A percentile compares a stretch with the other conserved stretches of the same genome.
phyloP scores from a whole-genome alignment of 768 basidiomycete species.

The Podaxis carcinomalis region DNA sequence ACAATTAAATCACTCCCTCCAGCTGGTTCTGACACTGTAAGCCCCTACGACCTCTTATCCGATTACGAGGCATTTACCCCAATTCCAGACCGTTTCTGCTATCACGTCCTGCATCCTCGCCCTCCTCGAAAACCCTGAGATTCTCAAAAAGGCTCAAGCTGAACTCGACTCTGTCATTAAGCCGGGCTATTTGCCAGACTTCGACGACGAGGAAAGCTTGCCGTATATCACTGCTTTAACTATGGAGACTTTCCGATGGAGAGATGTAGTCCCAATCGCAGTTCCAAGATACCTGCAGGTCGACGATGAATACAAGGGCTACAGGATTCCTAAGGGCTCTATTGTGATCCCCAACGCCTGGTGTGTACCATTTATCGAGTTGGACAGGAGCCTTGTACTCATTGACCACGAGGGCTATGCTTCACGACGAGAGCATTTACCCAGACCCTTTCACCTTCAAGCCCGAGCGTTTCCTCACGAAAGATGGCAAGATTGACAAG shows the following conservation, averaged over 20 bases:
- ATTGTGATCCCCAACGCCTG: constrained; percentile 29
- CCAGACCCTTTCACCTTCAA: constrained; percentile 36
- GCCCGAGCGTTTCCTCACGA: constrained; percentile 34
- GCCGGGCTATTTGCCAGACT: constrained; percentile 26
- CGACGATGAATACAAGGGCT: constrained; percentile 28
- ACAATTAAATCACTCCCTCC: not conserved
- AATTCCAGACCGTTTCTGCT: constrained; percentile 5
- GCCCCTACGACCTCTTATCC: not conserved
- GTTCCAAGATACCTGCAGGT: constrained; percentile 18
- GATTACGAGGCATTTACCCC: not conserved
- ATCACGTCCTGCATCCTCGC: constrained; percentile 12
- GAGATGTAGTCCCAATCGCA: constrained; percentile 20
- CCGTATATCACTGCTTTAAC: constrained; percentile 28
- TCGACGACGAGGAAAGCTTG: constrained; percentile 22
- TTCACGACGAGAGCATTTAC: constrained; percentile 33
- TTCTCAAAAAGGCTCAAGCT: constrained; percentile 26
- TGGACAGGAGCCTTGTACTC: not conserved
- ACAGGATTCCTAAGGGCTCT: constrained; percentile 27
- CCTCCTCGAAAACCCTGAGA: constrained; percentile 16
- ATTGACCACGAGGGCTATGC: constrained; percentile 30
- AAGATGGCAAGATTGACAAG: constrained; percentile 21
- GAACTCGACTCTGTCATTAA: constrained; percentile 31
- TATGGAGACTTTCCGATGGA: constrained; percentile 26
- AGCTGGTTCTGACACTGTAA: constrained; percentile 19
- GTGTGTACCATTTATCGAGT: constrained; percentile 12